These are phyloP conservation scores for Chrysopogon serrulatus DNA, from an alignment of 176 grass and related monocot species.

Conservation along the genomic window DNA sequence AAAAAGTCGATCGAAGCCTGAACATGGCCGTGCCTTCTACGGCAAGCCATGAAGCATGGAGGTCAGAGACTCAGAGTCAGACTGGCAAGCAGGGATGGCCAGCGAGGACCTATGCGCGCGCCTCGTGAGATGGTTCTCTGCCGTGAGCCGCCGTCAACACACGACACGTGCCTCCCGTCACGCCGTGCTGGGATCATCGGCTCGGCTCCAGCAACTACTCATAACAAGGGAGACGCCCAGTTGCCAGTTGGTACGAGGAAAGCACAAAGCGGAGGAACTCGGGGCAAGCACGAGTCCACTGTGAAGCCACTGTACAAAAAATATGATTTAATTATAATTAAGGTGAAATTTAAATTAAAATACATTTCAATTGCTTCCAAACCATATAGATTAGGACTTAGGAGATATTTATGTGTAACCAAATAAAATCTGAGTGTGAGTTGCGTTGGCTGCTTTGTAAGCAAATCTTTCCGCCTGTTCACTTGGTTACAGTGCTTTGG, in stretches of 20 bases:
- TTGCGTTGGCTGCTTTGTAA: not conserved
- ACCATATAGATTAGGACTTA: too few species aligned
- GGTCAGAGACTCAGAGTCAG: too few species aligned
- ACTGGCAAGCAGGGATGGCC: not conserved
- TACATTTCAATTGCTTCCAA: too few species aligned
- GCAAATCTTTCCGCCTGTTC: too few species aligned
- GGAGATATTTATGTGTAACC: too few species aligned
- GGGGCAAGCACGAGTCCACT: not conserved
- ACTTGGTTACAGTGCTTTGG: too few species aligned
- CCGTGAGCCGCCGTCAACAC: not conserved
- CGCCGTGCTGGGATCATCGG: not conserved
- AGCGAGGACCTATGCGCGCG: not conserved
- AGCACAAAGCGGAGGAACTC: not conserved
- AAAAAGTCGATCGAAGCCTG: not conserved
- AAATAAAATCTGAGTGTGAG: too few species aligned
- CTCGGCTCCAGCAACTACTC: not conserved
- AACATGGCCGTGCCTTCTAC: not conserved
- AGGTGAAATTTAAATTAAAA: too few species aligned
- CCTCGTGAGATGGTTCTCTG: not conserved
- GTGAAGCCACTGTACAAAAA: too few species aligned
- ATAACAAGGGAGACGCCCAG: too few species aligned
- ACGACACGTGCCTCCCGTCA: not conserved
- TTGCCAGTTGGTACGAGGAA: not conserved
- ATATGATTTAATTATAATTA: too few species aligned
- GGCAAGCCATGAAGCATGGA: too few species aligned